Conservation (phyloP, 768 basidiomycete genomes). For the Mrakia gelida region DNA sequence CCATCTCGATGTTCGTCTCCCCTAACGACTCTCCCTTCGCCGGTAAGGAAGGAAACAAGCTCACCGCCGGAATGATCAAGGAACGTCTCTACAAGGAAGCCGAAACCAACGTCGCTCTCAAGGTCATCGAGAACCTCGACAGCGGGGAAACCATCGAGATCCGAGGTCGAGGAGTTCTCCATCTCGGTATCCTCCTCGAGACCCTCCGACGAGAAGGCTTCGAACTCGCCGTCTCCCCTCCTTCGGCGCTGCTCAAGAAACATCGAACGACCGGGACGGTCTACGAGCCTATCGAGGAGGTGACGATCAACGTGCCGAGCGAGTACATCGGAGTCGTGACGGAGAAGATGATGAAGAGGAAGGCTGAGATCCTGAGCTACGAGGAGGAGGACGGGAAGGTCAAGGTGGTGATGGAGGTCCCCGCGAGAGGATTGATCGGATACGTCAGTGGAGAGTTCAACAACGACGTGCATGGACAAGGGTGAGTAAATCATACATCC, state of each 20-base stretch:
- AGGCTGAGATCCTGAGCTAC: conserved; percentile 29
- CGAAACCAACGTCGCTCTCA: conserved; percentile 32
- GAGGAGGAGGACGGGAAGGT: conserved; percentile 33
- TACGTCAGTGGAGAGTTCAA: conserved; percentile 33
- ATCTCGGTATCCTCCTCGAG: conserved; percentile 32
- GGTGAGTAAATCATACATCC: not conserved
- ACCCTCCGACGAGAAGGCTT: conserved; percentile 33
- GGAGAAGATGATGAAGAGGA: conserved; percentile 33
- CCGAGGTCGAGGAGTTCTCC: conserved; percentile 32
- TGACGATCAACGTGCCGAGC: conserved; percentile 28
- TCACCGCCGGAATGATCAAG: conserved; percentile 31
- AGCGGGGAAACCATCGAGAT: conserved; percentile 29
- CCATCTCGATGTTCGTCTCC: conserved; percentile 31
- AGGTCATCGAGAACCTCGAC: conserved; percentile 23
- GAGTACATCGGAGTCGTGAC: conserved; percentile 31
- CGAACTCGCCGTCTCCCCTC: conserved; percentile 30
- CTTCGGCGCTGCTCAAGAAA: conserved; percentile 25
- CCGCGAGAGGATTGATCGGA: conserved; percentile 31
- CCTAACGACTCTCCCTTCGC: conserved; percentile 33
- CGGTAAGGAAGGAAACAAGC: conserved; percentile 31
- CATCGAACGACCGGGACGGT: conserved; percentile 5
- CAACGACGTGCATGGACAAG: conserved; percentile 34
- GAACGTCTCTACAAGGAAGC: conserved; percentile 33
- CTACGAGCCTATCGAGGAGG: conserved; percentile 32
- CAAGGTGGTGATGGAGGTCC: conserved; percentile 34